Percentiles rank a stretch among this genome's conserved stretches.
phyloP scores from a whole-genome alignment of 1,139 yeast genomes.

The Pichia inconspicua region DNA sequence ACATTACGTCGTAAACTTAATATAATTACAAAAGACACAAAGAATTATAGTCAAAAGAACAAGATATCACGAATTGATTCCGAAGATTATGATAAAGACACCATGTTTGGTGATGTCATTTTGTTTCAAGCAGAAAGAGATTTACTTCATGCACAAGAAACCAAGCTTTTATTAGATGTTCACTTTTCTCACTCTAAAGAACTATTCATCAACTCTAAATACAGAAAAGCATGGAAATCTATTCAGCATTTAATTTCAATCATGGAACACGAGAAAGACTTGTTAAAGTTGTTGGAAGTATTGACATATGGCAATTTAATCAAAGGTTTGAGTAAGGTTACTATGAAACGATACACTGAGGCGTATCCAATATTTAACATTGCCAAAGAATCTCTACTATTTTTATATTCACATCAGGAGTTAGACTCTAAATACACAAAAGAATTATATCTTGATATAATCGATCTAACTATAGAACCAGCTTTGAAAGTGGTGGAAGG shows the following conservation, averaged over 20 bases:
- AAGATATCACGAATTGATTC: constrained; percentile 35
- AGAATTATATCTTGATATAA: constrained; percentile 47
- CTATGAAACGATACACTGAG: constrained; percentile 49
- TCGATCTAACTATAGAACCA: constrained; percentile 61
- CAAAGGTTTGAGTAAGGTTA: constrained; percentile 52
- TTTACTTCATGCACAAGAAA: constrained; percentile 59
- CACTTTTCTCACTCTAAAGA: constrained; percentile 42
- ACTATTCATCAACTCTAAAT: constrained; percentile 54
- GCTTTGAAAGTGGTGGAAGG: constrained; percentile 46
- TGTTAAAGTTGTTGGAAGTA: constrained; percentile 44
- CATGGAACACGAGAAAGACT: constrained; percentile 27
- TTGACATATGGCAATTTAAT: constrained; percentile 52
- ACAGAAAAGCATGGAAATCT: constrained; percentile 52
- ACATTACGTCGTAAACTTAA: constrained; percentile 51
- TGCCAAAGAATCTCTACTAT: constrained; percentile 56
- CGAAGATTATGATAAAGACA: constrained; percentile 42
- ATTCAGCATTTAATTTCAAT: constrained; percentile 39
- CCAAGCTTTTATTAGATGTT: constrained; percentile 49
- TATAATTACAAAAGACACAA: constrained; percentile 52
- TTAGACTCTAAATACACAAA: constrained; percentile 21
- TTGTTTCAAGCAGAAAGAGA: constrained; percentile 61
- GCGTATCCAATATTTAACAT: constrained; percentile 49
- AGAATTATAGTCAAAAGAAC: constrained; percentile 41
- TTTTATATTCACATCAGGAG: constrained; percentile 29
- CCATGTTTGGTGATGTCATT: constrained; percentile 40